These are phyloP conservation scores for Samsoniella hepiali DNA, from an alignment of 2,329 filamentous ascomycete genomes.

Conservation along the genomic window DNA sequence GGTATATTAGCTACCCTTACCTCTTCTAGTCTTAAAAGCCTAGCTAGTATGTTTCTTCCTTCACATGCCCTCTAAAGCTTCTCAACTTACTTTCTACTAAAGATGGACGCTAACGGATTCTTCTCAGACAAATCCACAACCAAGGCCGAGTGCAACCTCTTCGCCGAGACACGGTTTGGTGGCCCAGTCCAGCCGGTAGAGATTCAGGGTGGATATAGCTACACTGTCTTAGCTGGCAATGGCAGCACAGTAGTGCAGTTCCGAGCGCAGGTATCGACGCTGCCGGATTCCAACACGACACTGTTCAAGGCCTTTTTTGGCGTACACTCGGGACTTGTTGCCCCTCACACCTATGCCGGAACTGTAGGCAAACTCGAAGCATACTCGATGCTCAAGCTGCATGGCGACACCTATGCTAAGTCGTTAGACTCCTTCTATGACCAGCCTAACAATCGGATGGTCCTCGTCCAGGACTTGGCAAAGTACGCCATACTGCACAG, in stretches of 20 bases:
- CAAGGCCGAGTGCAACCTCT: neutral
- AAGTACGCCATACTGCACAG: neutral
- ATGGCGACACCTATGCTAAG: neutral
- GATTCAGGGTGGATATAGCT: neutral
- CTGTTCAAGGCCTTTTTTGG: neutral
- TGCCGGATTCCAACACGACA: neutral
- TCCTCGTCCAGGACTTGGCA: neutral
- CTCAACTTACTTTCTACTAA: too few species aligned
- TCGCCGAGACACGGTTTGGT: neutral
- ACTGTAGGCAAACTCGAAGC: neutral
- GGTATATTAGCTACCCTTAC: too few species aligned
- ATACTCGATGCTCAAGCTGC: neutral
- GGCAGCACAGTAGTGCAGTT: neutral
- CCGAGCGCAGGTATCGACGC: too few species aligned
- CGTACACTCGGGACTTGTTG: neutral
- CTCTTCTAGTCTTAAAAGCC: too few species aligned
- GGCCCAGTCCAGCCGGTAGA: neutral
- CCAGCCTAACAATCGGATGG: neutral
- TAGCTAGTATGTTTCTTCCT: too few species aligned
- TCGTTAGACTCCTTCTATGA: neutral
- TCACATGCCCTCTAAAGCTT: too few species aligned
- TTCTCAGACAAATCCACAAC: neutral
- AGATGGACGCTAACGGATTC: neutral
- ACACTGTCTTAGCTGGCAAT: neutral
- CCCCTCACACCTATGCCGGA: neutral